A percentile compares a stretch with the other conserved stretches of the same genome.
Evolutionary conservation across 192 early-diverging fungal genomes (phyloP).

Genomic region (Entomortierella parvispora): DNA sequence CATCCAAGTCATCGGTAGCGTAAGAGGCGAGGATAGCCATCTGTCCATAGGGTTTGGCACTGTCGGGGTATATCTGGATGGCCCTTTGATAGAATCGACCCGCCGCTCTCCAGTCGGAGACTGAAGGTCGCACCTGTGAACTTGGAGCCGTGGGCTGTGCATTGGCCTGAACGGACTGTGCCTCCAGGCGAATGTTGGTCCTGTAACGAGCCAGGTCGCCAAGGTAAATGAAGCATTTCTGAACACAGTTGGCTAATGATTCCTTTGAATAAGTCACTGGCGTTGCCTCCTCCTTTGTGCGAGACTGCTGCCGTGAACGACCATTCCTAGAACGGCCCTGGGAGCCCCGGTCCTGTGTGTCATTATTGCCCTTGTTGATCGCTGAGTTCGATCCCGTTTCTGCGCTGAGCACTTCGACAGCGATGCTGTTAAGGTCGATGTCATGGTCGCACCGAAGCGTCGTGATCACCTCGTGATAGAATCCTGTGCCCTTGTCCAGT

Average conservation of each 20-base stretch:
- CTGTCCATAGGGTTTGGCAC: conserved; percentile 56
- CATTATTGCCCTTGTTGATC: not conserved
- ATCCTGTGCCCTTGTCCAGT: conserved; percentile 62
- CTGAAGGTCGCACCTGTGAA: conserved; percentile 10
- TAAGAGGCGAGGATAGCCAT: conserved; percentile 54
- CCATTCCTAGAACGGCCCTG: conserved; percentile 15
- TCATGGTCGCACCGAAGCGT: conserved; percentile 56
- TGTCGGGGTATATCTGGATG: conserved; percentile 31
- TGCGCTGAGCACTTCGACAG: conserved; percentile 45
- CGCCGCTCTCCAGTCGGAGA: conserved; percentile 33
- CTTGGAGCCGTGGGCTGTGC: conserved; percentile 2
- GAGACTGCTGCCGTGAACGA: conserved; percentile 25
- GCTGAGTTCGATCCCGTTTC: conserved; percentile 2
- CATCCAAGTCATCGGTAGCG: conserved; percentile 53
- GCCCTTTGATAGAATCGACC: conserved; percentile 27
- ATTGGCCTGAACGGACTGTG: conserved; percentile 18
- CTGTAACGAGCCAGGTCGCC: conserved; percentile 67
- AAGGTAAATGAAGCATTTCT: conserved; percentile 62
- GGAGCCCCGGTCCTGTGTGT: not conserved
- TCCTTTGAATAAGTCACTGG: conserved; percentile 27
- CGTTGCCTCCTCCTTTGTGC: conserved; percentile 15
- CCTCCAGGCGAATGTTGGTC: conserved; percentile 36
- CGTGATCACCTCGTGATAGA: conserved; percentile 63
- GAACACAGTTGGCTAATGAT: conserved; percentile 54
- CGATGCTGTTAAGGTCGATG: conserved; percentile 59